Evolutionary conservation across 164 flowering plant species (phyloP).

Genomic region (Taxillus chinensis): DNA sequence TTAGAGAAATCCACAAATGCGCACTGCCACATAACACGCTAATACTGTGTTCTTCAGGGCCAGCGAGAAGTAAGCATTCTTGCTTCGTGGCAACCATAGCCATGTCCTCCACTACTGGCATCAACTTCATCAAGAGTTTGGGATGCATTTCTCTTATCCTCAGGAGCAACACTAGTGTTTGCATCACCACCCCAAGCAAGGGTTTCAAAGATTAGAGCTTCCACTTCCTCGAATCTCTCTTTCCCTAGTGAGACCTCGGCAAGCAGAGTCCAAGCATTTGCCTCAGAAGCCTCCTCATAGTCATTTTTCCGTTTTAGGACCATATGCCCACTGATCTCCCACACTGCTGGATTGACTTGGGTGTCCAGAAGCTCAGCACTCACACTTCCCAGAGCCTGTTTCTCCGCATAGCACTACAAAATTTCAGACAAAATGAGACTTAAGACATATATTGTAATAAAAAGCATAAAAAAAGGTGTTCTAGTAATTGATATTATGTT

Average conservation of each 20-base stretch:
- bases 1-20: too few relatives aligned
- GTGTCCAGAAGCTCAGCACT: conserved; percentile 65
- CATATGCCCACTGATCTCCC: conserved; percentile 93
- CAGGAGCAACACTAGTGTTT: conserved; percentile 2
- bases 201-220: conserved; percentile 45
- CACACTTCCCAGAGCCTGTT: conserved; percentile 80
- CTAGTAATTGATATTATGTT: neutral
- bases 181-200: conserved; percentile 10
- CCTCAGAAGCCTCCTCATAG: conserved; percentile 62
- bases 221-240: conserved; percentile 65
- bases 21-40: too few relatives aligned
- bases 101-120: too few relatives aligned
- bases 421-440: neutral
- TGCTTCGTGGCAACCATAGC: too few relatives aligned
- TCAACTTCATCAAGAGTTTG: too few relatives aligned
- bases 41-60: too few relatives aligned
- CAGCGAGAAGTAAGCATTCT: too few relatives aligned
- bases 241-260: conserved; percentile 80
- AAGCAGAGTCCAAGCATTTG: conserved; percentile 64
- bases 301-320: conserved; percentile 71
- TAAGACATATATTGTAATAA: neutral
- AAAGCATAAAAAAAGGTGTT: neutral
- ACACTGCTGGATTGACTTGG: conserved; percentile 83
- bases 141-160: too few relatives aligned
- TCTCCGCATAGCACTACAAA: conserved; percentile 76